These are phyloP conservation scores for Heracleum sosnowskyi DNA, from an alignment of 129 eudicot genomes.

Conservation along the genomic window DNA sequence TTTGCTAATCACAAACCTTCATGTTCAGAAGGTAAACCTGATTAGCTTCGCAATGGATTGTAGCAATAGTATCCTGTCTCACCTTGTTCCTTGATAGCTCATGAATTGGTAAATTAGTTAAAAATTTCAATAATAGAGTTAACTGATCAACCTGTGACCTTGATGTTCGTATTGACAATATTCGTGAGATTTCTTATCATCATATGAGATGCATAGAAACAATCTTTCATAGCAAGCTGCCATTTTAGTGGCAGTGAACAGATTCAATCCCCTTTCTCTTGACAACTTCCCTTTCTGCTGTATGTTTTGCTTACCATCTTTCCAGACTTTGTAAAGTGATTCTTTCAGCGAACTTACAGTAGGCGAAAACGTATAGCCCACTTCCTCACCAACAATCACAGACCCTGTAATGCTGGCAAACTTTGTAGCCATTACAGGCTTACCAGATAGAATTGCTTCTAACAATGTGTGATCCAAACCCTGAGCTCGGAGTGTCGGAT, in stretches of 20 bases:
- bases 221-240: slow-evolving; percentile 68
- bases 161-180: slow-evolving; percentile 31
- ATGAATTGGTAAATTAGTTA: background rate
- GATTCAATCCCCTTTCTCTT: slow-evolving; percentile 53
- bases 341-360: slow-evolving; percentile 40
- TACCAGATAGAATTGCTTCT: slow-evolving; percentile 66
- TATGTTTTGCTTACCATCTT: slow-evolving; percentile 47
- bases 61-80: background rate
- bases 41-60: background rate
- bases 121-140: background rate
- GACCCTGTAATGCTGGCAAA: slow-evolving; percentile 71
- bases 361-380: slow-evolving; percentile 71
- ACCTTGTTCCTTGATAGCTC: background rate
- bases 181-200: slow-evolving; percentile 18
- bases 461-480: slow-evolving; percentile 72
- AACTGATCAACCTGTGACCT: background rate
- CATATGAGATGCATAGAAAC: slow-evolving; percentile 54
- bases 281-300: slow-evolving; percentile 50
- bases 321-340: slow-evolving; percentile 53
- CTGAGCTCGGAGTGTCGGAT: slow-evolving; percentile 77
- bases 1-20: background rate
- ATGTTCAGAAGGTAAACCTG: background rate
- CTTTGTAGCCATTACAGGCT: slow-evolving; percentile 66
- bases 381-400: slow-evolving; percentile 40
- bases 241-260: slow-evolving; percentile 79